Evolutionary conservation across 192 early-diverging fungal species (phyloP).

Genomic region (Umbelopsis isabellina): DNA sequence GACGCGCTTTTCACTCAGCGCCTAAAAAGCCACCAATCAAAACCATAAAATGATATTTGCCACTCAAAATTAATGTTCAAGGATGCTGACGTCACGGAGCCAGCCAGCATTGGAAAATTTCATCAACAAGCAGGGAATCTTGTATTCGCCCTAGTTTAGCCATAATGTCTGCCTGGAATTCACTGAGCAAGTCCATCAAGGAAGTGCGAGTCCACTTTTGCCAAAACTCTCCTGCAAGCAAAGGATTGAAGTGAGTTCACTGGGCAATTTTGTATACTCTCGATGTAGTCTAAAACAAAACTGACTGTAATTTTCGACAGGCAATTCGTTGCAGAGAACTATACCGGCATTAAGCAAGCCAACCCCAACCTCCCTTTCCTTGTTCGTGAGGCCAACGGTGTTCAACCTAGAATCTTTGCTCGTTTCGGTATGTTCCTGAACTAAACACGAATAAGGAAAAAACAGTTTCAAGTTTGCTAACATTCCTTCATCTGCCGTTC

Average conservation of each 20-base stretch:
- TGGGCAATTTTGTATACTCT: background rate
- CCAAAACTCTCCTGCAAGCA: constrained; percentile 77
- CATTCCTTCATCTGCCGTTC: background rate
- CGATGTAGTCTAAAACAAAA: background rate
- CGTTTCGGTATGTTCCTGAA: constrained; percentile 73
- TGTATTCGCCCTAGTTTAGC: constrained; percentile 14
- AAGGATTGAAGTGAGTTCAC: constrained; percentile 45
- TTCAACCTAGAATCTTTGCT: constrained; percentile 88
- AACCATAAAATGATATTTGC: background rate
- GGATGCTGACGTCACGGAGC: background rate
- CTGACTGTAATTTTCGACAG: constrained; percentile 46
- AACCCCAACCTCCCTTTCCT: constrained; percentile 91
- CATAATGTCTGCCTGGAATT: constrained; percentile 39
- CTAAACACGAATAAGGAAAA: no score
- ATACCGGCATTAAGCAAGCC: constrained; percentile 76
- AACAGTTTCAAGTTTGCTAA: background rate
- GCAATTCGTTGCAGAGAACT: constrained; percentile 84
- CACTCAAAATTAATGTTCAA: background rate
- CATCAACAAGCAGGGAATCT: constrained; percentile 6
- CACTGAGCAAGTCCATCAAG: constrained; percentile 70
- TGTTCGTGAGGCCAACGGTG: constrained; percentile 82
- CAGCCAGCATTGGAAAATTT: constrained; percentile 2
- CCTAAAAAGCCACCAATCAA: no score
- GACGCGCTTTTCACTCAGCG: no score
- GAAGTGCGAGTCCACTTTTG: constrained; percentile 92